phyloP scores from a whole-genome alignment of 148 eudicot species.

The Rhododendron simsii region DNA sequence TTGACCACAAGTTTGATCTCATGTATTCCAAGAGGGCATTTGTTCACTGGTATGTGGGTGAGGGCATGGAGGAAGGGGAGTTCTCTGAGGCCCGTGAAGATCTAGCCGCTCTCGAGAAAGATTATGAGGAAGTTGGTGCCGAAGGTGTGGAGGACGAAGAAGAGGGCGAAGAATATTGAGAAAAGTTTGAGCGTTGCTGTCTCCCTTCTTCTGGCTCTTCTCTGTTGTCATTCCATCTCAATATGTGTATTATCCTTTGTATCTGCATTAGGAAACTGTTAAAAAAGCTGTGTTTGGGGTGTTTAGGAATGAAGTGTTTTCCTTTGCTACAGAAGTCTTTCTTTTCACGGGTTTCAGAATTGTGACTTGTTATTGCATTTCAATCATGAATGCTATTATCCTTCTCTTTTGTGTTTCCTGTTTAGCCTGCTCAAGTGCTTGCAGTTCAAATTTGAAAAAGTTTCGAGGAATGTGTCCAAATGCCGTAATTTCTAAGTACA shows the following conservation, averaged over 20 bases:
- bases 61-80: slow-evolving; percentile 71
- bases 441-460: background rate
- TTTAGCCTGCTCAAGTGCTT: background rate
- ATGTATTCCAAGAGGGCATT: slow-evolving; percentile 65
- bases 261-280: background rate
- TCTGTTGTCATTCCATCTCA: background rate
- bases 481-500: background rate
- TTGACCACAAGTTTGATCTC: slow-evolving; percentile 58
- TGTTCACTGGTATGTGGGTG: slow-evolving; percentile 66
- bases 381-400: background rate
- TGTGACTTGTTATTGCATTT: background rate
- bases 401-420: background rate
- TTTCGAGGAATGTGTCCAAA: background rate
- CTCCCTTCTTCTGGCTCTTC: background rate
- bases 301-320: background rate
- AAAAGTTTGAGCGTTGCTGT: background rate
- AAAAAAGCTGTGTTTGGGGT: background rate
- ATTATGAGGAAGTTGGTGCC: slow-evolving; percentile 61
- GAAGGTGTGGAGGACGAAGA: slow-evolving; percentile 55
- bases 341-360: background rate
- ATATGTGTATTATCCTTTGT: background rate
- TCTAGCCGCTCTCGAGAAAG: slow-evolving; percentile 57
- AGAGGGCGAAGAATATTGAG: slow-evolving; percentile 38
- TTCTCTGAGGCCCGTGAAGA: slow-evolving; percentile 65
- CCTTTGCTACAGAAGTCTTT: background rate